Percentiles rank a stretch among this genome's conserved stretches.
These are phyloP conservation scores for Aurantiochytrium sp. DNA, from an alignment of 108 stramenopile species.

Conservation along the genomic window DNA sequence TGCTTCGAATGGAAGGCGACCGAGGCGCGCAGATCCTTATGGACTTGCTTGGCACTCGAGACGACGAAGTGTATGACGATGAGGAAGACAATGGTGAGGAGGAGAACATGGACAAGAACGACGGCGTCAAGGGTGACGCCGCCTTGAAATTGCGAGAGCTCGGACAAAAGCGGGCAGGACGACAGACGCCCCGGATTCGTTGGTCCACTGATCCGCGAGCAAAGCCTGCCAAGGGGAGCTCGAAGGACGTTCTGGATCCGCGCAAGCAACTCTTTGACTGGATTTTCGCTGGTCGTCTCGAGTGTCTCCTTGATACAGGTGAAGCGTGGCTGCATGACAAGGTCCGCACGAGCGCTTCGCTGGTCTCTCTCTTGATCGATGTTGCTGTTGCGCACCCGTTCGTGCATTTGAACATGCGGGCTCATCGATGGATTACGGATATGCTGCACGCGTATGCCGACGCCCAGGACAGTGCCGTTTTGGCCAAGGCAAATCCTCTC, in stretches of 20 bases:
- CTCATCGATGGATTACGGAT: not conserved
- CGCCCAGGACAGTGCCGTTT: not conserved
- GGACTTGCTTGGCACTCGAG: not conserved
- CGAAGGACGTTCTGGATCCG: not conserved
- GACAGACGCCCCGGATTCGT: too few species aligned
- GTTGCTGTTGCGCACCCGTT: not conserved
- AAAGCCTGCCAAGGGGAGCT: not conserved
- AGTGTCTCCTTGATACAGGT: not conserved
- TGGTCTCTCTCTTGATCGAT: not conserved
- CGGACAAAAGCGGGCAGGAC: too few species aligned
- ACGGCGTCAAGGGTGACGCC: too few species aligned
- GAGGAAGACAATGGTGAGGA: not conserved
- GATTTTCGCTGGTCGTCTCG: not conserved
- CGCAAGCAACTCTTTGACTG: not conserved
- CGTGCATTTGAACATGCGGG: not conserved
- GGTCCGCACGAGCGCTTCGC: not conserved
- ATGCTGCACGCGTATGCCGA: not conserved
- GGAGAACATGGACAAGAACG: too few species aligned
- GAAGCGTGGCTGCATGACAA: not conserved
- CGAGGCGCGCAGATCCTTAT: not conserved
- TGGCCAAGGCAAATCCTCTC: not conserved
- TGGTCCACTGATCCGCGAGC: not conserved
- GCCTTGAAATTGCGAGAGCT: too few species aligned
- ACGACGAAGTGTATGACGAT: not conserved
- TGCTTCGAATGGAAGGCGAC: not conserved